Evolutionary conservation across 306 rosid genomes (phyloP), one percentile per base, ranked within the genome.

Genomic region (Vigna nakashimae): DNA sequence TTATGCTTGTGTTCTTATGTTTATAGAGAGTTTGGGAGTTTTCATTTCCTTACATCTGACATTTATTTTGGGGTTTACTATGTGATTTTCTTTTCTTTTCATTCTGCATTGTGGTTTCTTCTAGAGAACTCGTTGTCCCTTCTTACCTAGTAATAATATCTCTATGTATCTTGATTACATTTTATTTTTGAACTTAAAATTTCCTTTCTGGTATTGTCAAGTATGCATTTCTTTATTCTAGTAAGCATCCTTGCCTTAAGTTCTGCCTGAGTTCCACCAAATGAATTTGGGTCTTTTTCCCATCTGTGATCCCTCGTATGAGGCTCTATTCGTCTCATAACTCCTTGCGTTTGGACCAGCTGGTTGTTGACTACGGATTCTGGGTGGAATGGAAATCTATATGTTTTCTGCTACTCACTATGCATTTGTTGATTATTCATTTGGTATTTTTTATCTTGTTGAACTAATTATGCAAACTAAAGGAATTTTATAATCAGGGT

Each of bases 281-380:
- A 32, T 9, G 53, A 32, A 64, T 24, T 40, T 13, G 3, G 40
- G 7, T 50, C 1, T n/a, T 59, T 13, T 59, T 13, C 2, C 9
- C 46, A 9, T 34, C 16, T 30, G 26, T 69, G 42, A 45, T 26
- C 42, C 14, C 24, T 1, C 6, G 57, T 46, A 2, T 69, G 59
- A 48, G 43, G 60, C 2, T 7, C n/a, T 26, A 26, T 69, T 28
- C 60, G 11, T 69, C 32, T 30, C 45, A 4, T 15, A 24, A 45
- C 46, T 60, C 66, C 16, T 2, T 62, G 22, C 24, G 7, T 62
- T 32, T 62, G 24, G 51, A 18, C 57, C 43, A 49, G 50, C 60
- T 51, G 76, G 67, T 60, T 60, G 56, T 80, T 57, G 59, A 30
- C 62, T 66, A 48, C 10, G 57, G 12, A 59, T 38, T 50, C n/a